phyloP scores from a whole-genome alignment of 305 asterid genomes.

The Andrographis paniculata region DNA sequence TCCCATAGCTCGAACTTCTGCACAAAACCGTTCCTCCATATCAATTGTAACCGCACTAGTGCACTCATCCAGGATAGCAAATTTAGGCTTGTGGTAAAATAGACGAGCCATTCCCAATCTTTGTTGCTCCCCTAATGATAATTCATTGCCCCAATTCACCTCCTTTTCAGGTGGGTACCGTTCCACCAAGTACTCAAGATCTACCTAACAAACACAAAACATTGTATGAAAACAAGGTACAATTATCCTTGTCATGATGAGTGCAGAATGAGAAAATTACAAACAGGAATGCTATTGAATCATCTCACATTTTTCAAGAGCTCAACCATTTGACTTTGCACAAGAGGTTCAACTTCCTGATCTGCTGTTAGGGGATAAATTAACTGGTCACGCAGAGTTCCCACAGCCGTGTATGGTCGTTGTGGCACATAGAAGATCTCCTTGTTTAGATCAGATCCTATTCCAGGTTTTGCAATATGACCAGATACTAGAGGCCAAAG shows the following conservation, averaged over 20 bases:
- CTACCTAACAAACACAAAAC: constrained; percentile 49
- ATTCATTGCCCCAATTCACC: constrained; percentile 98
- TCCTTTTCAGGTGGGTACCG: constrained; percentile 94
- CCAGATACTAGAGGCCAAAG: constrained; percentile 98
- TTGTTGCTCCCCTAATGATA: constrained; percentile 96
- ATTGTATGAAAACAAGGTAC: constrained; percentile 11
- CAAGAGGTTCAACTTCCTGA: constrained; percentile 73
- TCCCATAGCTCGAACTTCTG: constrained; percentile 98
- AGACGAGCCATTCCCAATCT: constrained; percentile 99
- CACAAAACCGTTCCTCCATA: constrained; percentile 98
- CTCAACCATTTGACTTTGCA: constrained; percentile 77
- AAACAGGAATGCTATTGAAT: constrained; percentile 8
- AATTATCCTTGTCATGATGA: constrained; percentile 10
- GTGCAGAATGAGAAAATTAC: constrained; percentile 12
- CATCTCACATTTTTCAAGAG: constrained; percentile 78
- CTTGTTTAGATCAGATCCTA: constrained; percentile 97
- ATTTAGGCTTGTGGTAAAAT: constrained; percentile 94
- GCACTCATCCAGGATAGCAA: constrained; percentile 96
- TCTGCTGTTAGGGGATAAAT: constrained; percentile 89
- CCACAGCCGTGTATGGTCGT: constrained; percentile 96
- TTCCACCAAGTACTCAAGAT: constrained; percentile 90
- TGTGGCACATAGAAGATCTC: constrained; percentile 99
- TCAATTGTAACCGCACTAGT: constrained; percentile 99
- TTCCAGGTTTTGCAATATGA: constrained; percentile 90
- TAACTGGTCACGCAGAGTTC: constrained; percentile 96